phyloP scores from a whole-genome alignment of 495 filamentous ascomycete species.

The Pyrenula aspistea region DNA sequence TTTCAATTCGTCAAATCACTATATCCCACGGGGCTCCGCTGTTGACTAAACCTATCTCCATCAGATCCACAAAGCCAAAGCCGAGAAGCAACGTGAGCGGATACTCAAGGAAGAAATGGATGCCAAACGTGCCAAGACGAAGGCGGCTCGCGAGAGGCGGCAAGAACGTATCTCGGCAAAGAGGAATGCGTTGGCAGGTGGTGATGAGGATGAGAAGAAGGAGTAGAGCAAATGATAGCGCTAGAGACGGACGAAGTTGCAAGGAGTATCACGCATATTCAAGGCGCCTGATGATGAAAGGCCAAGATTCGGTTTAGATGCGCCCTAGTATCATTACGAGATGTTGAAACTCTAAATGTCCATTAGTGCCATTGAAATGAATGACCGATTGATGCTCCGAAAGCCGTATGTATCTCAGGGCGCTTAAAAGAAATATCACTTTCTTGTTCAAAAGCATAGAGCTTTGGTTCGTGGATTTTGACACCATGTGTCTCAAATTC shows the following conservation, averaged over 20 bases:
- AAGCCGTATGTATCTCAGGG: no score
- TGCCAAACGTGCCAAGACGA: slow-evolving; percentile 98
- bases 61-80: slow-evolving; percentile 99
- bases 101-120: slow-evolving; percentile 98
- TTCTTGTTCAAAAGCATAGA: no score
- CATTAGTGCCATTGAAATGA: not conserved
- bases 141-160: slow-evolving; percentile 96
- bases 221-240: slow-evolving; percentile 8
- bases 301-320: not conserved
- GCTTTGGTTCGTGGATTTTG: no score
- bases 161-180: slow-evolving; percentile 78
- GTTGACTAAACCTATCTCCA: not conserved
- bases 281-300: no score
- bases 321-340: not conserved
- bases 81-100: slow-evolving; percentile 92
- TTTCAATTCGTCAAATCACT: not conserved
- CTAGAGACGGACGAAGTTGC: no score
- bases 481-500: no score
- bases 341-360: not conserved
- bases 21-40: not conserved
- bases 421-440: no score
- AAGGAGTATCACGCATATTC: no score
- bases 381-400: not conserved
- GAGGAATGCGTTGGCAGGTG: slow-evolving; percentile 70
- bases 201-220: slow-evolving; percentile 46